Evolutionary conservation across 192 early-diverging fungal genomes (phyloP).

Genomic region (Backusella circina): DNA sequence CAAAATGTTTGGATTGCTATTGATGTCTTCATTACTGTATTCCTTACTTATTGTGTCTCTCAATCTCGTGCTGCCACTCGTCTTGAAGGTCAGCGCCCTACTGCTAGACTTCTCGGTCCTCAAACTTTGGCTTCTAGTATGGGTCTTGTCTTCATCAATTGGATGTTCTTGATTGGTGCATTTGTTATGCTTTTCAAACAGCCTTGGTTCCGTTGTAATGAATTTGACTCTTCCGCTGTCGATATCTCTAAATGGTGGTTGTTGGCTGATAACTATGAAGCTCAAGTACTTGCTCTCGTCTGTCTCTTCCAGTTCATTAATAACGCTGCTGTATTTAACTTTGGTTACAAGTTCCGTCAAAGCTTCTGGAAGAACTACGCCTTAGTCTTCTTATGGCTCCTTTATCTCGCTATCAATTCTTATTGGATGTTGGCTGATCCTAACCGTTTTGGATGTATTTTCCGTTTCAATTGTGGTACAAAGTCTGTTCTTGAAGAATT

Average conservation of each 20-base stretch:
- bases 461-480: constrained; percentile 48
- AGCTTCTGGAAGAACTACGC: constrained; percentile 56
- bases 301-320: constrained; percentile 67
- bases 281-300: constrained; percentile 49
- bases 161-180: constrained; percentile 49
- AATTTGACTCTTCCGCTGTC: constrained; percentile 58
- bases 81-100: constrained; percentile 57
- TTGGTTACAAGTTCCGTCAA: constrained; percentile 60
- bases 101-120: constrained; percentile 67
- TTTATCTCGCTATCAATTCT: constrained; percentile 52
- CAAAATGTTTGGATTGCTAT: constrained; percentile 69
- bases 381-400: constrained; percentile 48
- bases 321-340: constrained; percentile 61
- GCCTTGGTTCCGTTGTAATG: constrained; percentile 62
- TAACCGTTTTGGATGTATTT: constrained; percentile 62
- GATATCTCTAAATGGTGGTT: constrained; percentile 73
- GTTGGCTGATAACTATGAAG: constrained; percentile 73
- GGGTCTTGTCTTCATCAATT: constrained; percentile 66
- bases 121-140: constrained; percentile 60
- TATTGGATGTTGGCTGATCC: constrained; percentile 58
- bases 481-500: constrained; percentile 14
- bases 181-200: constrained; percentile 47
- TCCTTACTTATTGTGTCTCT: constrained; percentile 59
- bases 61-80: constrained; percentile 51
- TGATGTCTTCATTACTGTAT: constrained; percentile 63